Evolutionary conservation across 2,329 filamentous ascomycete species (phyloP), one percentile per base, ranked within the genome.

Genomic region (Coleophoma cylindrospora): DNA sequence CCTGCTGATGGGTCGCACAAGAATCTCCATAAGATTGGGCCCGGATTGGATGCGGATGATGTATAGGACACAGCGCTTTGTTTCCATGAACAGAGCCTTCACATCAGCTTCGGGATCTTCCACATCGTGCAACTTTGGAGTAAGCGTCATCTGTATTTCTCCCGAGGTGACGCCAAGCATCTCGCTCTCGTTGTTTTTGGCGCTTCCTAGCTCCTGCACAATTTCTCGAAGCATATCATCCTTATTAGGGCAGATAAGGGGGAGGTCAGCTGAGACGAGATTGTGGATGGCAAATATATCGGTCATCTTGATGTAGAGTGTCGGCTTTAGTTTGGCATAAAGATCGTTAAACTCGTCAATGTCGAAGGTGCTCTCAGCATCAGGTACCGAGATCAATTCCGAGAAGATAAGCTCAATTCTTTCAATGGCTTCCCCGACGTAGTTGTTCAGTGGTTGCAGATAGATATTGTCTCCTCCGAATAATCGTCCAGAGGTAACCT

Each of bases 331-430:
- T 67, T 95, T 91, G 50, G 92, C 89, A 65, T 97, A 97, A 7
- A 99, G 79, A 64, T 99, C 94, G 66, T 96, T 97, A 80, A 94
- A 99, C 67, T 97, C 94, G 65, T 99, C 94, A 66, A 99, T 96
- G 68, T 97, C 91, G 64, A 97, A 99, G 21, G 94, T 94, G 47
- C 83, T 79, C 68, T 99, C 94, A 0, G 90, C 89, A 61, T 94
- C 86, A 13, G 87, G 84, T 12, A 97, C 88, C 12, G 86, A 82
- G 57, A 99, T 89, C 53, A 97, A 70, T 34, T 86, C 81, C 43
- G 78, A 79, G 70, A 88, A 89, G 41, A 94, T 89, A 12, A 86
- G 79, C 33, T 81, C 80, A 51, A 96, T 75, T 21, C 91, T 80
- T 59, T 90, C 84, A 45, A 95, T 84, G 0, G 91, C 91, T 53